Conservation (phyloP, 2,329 filamentous ascomycete genomes). For the Penicillium verrucosum region DNA sequence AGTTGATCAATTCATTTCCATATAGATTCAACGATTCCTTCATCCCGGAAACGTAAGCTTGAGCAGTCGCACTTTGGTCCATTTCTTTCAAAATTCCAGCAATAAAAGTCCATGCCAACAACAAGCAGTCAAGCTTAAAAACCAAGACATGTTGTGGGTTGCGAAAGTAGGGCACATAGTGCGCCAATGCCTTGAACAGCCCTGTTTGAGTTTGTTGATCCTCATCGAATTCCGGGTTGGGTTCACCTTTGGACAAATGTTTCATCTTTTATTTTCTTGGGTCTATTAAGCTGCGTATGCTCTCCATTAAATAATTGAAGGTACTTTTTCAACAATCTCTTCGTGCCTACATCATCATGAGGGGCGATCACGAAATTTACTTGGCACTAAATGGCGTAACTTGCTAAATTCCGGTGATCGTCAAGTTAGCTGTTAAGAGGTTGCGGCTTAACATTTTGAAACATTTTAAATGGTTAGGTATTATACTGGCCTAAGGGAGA, state of each 20-base stretch:
- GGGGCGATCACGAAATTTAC: no score
- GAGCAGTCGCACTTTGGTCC: constrained; percentile 3
- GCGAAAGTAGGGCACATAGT: constrained; percentile 3
- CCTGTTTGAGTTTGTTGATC: not conserved
- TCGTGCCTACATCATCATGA: no score
- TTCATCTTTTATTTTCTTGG: not conserved
- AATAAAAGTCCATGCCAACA: constrained; percentile 8
- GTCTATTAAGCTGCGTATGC: not conserved
- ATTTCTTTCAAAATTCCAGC: constrained; percentile 9
- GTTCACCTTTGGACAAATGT: not conserved
- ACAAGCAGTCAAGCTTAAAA: constrained; percentile 4
- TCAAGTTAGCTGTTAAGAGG: no score
- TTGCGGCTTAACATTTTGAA: no score
- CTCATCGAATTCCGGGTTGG: not conserved
- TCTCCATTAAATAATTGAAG: no score
- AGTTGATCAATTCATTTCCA: constrained; percentile 8
- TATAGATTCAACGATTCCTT: constrained; percentile 5
- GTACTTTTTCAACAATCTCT: no score
- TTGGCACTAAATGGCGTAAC: no score
- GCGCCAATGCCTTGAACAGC: not conserved
- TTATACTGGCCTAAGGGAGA: no score
- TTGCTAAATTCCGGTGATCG: no score
- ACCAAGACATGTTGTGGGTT: constrained; percentile 5
- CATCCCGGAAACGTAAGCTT: constrained; percentile 11
- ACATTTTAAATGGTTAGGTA: no score